phyloP scores from a whole-genome alignment of 805 yeast genomes.

The Metschnikowia henanensis region DNA sequence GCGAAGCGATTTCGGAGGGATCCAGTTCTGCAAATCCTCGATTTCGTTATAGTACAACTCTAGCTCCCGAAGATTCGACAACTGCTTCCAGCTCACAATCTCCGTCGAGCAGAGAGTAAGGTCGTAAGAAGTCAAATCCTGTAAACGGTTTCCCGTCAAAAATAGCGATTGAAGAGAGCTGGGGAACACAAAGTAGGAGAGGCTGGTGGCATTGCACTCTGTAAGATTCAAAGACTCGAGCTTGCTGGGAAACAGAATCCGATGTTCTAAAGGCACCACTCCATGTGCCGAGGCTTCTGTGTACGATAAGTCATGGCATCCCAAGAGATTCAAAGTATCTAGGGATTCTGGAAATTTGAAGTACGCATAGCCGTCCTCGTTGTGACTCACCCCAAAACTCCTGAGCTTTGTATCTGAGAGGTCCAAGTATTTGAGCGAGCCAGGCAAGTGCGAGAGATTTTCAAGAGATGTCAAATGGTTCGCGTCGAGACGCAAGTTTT shows the following conservation, averaged over 20 bases:
- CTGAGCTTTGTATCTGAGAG: slow-evolving; percentile 25
- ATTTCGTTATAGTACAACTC: slow-evolving; percentile 26
- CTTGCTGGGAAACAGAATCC: slow-evolving; percentile 24
- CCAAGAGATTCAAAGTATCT: slow-evolving; percentile 21
- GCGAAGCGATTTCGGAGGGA: slow-evolving; percentile 17
- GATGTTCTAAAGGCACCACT: slow-evolving; percentile 7
- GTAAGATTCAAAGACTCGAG: slow-evolving; percentile 24
- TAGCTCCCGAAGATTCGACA: slow-evolving; percentile 23
- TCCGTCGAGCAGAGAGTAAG: slow-evolving; percentile 4
- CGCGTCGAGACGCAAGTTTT: slow-evolving; percentile 24
- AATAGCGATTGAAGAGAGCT: slow-evolving; percentile 21
- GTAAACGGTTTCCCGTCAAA: slow-evolving; percentile 26
- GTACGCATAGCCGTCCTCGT: slow-evolving; percentile 15
- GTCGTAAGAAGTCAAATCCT: slow-evolving; percentile 23
- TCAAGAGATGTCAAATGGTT: slow-evolving; percentile 24
- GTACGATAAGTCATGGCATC: slow-evolving; percentile 16
- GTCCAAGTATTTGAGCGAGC: slow-evolving; percentile 24
- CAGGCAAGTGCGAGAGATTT: slow-evolving; percentile 22
- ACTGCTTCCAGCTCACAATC: slow-evolving; percentile 24
- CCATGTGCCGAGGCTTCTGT: slow-evolving; percentile 1
- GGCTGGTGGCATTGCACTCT: slow-evolving; percentile 22
- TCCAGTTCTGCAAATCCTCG: slow-evolving; percentile 20
- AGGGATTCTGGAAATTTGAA: slow-evolving; percentile 32
- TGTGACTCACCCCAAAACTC: slow-evolving; percentile 15
- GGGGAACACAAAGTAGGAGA: slow-evolving; percentile 27